Evolutionary conservation across 2,329 filamentous ascomycete genomes (phyloP).

Genomic region (Alternaria infectoria): DNA sequence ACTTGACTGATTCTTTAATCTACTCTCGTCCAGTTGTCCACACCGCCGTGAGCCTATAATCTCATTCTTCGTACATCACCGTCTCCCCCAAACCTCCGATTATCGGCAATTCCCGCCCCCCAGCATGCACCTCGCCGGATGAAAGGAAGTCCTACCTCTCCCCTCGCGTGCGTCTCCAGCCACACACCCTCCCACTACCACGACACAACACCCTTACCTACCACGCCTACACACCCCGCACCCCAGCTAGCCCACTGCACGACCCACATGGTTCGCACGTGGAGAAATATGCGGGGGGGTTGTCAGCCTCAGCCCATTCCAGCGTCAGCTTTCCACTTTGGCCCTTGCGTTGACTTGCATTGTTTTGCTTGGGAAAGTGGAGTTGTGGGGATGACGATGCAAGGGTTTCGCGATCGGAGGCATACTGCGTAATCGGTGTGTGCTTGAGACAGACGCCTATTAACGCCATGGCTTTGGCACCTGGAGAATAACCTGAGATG

Average conservation of each 20-base stretch:
- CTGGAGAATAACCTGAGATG: not conserved
- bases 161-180: not conserved
- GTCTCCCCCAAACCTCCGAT: not conserved
- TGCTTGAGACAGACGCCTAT: not conserved
- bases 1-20: too few relatives aligned
- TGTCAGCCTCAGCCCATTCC: not conserved
- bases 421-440: not conserved
- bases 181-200: not conserved
- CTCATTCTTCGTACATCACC: not conserved
- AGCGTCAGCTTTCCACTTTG: not conserved
- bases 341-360: too few relatives aligned
- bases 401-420: not conserved
- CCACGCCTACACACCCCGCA: not conserved
- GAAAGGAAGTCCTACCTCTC: not conserved
- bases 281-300: slow-evolving; percentile 3
- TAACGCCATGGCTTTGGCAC: not conserved
- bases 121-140: not conserved
- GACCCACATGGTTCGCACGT: slow-evolving; percentile 6
- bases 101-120: not conserved
- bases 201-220: not conserved
- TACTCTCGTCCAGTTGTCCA: too few relatives aligned
- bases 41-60: too few relatives aligned
- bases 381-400: too few relatives aligned
- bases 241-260: not conserved
- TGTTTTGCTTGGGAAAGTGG: too few relatives aligned